Conservation (phyloP, 73 alveolate species). For the Paraurostyla sp. region DNA sequence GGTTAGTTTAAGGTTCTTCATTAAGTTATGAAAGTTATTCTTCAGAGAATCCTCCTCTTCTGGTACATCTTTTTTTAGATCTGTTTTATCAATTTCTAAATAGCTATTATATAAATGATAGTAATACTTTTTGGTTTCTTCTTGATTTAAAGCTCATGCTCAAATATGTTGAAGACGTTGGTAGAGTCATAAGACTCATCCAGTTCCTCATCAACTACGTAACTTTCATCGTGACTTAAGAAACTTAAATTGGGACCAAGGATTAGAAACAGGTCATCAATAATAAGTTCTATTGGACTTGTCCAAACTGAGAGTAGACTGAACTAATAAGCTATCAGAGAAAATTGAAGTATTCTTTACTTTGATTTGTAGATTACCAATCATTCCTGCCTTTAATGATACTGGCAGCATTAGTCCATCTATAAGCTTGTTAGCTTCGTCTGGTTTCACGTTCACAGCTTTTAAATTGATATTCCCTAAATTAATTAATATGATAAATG, state of each 20-base stretch:
- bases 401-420: conserved; percentile 65
- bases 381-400: conserved; percentile 73
- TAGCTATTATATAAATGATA: not conserved
- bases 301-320: conserved; percentile 48
- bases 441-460: conserved; percentile 68
- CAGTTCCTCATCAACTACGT: conserved; percentile 48
- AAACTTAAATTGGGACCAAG: conserved; percentile 57
- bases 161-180: conserved; percentile 60
- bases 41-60: conserved; percentile 45
- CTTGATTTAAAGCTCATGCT: conserved; percentile 63
- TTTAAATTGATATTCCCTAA: conserved; percentile 69
- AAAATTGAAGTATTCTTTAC: conserved; percentile 18
- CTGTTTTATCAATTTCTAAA: conserved; percentile 7
- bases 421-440: conserved; percentile 51
- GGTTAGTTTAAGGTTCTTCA: conserved; percentile 57
- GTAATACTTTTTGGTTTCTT: not conserved
- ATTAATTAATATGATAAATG: not conserved
- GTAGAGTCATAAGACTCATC: conserved; percentile 66
- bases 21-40: conserved; percentile 29
- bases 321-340: conserved; percentile 17
- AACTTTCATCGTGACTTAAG: conserved; percentile 52
- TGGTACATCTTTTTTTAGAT: not conserved
- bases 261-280: conserved; percentile 45
- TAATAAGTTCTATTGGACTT: conserved; percentile 40
- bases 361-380: conserved; percentile 61